Evolutionary conservation across 2,329 filamentous ascomycete species (phyloP).

Genomic region (Ophiostoma fasciatum): DNA sequence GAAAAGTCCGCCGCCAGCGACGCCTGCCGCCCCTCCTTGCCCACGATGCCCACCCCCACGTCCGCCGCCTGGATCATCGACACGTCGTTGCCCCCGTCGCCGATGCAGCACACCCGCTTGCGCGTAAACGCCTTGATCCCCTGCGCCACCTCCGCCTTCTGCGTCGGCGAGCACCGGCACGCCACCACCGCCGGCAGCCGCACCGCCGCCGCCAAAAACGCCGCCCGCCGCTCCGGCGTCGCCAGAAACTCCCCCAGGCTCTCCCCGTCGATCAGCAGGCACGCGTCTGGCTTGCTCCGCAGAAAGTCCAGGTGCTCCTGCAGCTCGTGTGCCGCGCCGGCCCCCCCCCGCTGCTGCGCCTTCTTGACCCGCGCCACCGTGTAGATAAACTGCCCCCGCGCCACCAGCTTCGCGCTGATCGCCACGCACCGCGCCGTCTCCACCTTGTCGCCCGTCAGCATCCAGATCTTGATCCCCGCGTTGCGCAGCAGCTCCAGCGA

Average conservation of each 20-base stretch:
- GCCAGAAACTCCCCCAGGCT: conserved; percentile 70
- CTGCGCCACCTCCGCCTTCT: conserved; percentile 86
- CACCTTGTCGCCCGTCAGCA: conserved; percentile 97
- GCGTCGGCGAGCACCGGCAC: conserved; percentile 89
- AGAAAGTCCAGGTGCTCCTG: conserved; percentile 83
- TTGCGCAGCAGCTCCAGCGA: conserved; percentile 90
- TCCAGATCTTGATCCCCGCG: conserved; percentile 98
- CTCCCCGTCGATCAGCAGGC: conserved; percentile 88
- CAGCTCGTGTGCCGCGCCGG: too few species aligned
- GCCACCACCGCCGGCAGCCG: conserved; percentile 83
- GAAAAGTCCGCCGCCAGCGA: conserved; percentile 92
- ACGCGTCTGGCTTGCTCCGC: conserved; percentile 71
- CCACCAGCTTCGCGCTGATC: conserved; percentile 85
- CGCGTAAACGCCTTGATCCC: conserved; percentile 84
- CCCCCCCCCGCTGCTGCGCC: conserved; percentile 73
- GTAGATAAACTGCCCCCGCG: conserved; percentile 88
- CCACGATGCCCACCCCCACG: conserved; percentile 93
- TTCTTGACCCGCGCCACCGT: conserved; percentile 84
- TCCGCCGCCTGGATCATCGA: conserved; percentile 99
- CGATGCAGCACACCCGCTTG: conserved; percentile 94
- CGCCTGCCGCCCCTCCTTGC: conserved; percentile 92
- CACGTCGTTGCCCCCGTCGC: conserved; percentile 95
- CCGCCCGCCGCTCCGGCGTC: conserved; percentile 62
- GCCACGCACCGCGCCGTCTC: conserved; percentile 95
- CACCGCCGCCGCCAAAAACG: conserved; percentile 83